Base-by-base conservation (phyloP, 805 yeast genomes). In the Starmerella gropengiesseri region DNA sequence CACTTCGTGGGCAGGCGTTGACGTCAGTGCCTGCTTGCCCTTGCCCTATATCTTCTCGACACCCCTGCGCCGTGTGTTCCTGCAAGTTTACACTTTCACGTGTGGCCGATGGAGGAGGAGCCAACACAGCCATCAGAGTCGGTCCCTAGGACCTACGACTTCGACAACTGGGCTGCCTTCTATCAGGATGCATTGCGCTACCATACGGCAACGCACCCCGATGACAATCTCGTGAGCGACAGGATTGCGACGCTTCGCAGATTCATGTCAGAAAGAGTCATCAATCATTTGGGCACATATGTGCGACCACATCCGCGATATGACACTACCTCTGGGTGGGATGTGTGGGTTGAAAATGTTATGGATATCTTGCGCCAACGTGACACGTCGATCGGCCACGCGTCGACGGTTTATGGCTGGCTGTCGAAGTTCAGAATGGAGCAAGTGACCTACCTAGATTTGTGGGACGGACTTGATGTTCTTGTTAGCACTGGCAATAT, bases 251-350 rank as follows among this genome's bases (percentile, higher is more conserved):
- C 37, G 28, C 20, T 34, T 16, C 30, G 37, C 25, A 7, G 23
- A n/a, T 34, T 34, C 37, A 34, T 34, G 37, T 22, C 37, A 5
- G 21, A 14, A 9, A n/a, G 9, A 3, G 37, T 22, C 7, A 23
- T 34, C 9, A 5, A 16, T 12, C 21, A n/a, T 14, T 17, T 34
- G 1, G 37, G 37, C 20, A n/a, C 20, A 20, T 23, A 14, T 14
- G n/a, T 34, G 19, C 23, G n/a, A 20, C 37, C 37, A 29, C 27
- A 23, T 13, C 30, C 37, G 20, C 37, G 37, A 11, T 34, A 14
- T 11, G 20, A 16, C 20, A 34, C 27, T 2, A 7, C 29, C 4
- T 17, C 22, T 6, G 37, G 37, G 7, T 34, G 37, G 37, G 21
- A 23, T 4, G 7, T 3, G n/a, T 34, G 37, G 37, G n/a, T 23